A percentile compares a stretch with the other conserved stretches of the same genome.
These are phyloP conservation scores for Coniella vitis DNA, from an alignment of 2,329 filamentous ascomycete genomes.

Conservation along the genomic window DNA sequence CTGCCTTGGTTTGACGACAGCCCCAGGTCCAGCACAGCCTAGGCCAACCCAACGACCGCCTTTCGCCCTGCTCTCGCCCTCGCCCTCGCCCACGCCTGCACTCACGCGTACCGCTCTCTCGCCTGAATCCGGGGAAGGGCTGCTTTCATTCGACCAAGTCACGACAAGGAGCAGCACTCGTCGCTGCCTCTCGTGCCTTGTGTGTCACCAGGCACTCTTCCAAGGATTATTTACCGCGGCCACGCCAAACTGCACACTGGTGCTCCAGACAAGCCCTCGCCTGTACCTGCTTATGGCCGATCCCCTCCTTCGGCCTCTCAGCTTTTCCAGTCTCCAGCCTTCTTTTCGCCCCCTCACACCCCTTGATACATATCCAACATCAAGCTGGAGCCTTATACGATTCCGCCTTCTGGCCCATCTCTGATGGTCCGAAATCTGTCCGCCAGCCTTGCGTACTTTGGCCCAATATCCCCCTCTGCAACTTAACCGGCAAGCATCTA, in stretches of 20 bases:
- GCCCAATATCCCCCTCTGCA: background rate
- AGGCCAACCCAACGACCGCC: conserved; percentile 3
- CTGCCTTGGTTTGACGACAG: background rate
- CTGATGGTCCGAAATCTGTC: background rate
- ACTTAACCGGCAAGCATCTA: conserved; percentile 4
- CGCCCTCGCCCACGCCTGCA: background rate
- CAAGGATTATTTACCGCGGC: background rate
- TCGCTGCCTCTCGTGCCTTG: conserved; percentile 1
- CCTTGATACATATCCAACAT: background rate
- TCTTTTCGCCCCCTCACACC: conserved; percentile 5
- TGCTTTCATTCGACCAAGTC: conserved; percentile 1
- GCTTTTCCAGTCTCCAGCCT: conserved; percentile 2
- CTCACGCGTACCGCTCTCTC: background rate
- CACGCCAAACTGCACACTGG: background rate
- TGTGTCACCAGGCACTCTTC: background rate
- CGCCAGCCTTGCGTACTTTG: conserved; percentile 1
- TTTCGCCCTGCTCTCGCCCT: background rate
- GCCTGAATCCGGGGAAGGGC: conserved; percentile 1
- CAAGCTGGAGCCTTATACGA: background rate
- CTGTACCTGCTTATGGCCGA: background rate
- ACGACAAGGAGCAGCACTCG: background rate
- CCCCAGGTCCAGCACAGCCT: background rate
- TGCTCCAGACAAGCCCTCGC: background rate
- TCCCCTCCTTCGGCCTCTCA: background rate
- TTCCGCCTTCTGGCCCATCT: background rate